A percentile compares a stretch with the other conserved stretches of the same genome.
Evolutionary conservation across 2,329 filamentous ascomycete genomes (phyloP).

Genomic region (Ceratocystis cacaofunesta): DNA sequence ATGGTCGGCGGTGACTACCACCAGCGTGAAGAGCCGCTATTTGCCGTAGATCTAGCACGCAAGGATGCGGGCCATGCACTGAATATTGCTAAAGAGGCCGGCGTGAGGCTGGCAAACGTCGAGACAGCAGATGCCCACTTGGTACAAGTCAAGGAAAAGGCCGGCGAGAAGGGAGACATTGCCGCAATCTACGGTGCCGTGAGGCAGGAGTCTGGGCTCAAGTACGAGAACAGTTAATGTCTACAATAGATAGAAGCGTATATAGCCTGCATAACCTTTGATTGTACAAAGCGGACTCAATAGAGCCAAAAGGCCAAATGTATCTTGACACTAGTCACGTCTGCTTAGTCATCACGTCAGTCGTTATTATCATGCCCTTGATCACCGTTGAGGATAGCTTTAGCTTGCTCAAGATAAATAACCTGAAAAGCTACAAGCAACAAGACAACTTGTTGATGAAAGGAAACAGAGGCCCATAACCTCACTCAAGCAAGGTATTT

Average conservation of each 20-base stretch:
- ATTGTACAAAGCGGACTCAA: background rate
- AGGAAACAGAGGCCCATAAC: background rate
- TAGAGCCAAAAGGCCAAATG: conserved; percentile 3
- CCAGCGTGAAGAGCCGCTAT: conserved; percentile 61
- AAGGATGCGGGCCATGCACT: conserved; percentile 71
- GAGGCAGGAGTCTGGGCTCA: conserved; percentile 56
- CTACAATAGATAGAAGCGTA: background rate
- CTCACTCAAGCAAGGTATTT: background rate
- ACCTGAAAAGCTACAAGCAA: background rate
- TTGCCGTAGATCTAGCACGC: conserved; percentile 64
- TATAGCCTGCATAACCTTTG: too few relatives aligned
- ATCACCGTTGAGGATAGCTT: conserved; percentile 4
- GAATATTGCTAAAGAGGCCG: conserved; percentile 46
- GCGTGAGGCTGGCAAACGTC: conserved; percentile 47
- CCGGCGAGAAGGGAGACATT: conserved; percentile 59
- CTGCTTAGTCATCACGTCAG: conserved; percentile 12
- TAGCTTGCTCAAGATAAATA: background rate
- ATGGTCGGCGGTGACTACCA: conserved; percentile 67
- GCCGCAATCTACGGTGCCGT: conserved; percentile 70
- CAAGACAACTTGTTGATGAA: background rate
- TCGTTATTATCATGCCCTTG: background rate
- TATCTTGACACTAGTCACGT: background rate
- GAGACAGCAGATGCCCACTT: conserved; percentile 57
- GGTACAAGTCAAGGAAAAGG: conserved; percentile 50
- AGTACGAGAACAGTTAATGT: conserved; percentile 45